phyloP scores from a whole-genome alignment of 2,329 filamentous ascomycete species.

The Paradendryphiella salina region DNA sequence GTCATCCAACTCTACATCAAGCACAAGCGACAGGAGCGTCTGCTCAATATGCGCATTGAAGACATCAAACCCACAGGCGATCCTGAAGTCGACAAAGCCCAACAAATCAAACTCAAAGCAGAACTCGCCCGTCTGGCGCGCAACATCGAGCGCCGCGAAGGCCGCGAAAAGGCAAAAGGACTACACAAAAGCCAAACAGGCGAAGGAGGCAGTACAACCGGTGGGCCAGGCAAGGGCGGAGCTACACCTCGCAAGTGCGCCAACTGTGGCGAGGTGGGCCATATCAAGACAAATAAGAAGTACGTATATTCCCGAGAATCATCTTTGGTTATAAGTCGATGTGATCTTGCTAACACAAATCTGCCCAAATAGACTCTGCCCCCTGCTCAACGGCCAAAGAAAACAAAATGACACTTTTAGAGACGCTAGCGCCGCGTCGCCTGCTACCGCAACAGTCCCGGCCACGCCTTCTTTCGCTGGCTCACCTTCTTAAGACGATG shows the following conservation, averaged over 20 bases:
- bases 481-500: slow-evolving; percentile 10
- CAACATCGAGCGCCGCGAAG: slow-evolving; percentile 87
- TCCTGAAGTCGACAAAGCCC: slow-evolving; percentile 65
- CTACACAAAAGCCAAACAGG: slow-evolving; percentile 48
- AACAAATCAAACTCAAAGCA: slow-evolving; percentile 65
- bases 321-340: too few species aligned
- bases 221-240: slow-evolving; percentile 51
- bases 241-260: slow-evolving; percentile 83
- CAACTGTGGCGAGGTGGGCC: slow-evolving; percentile 93
- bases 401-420: slow-evolving; percentile 47
- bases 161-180: slow-evolving; percentile 86
- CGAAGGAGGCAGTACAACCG: slow-evolving; percentile 51
- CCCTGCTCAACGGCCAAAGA: slow-evolving; percentile 45
- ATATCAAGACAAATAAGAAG: slow-evolving; percentile 99
- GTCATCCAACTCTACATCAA: slow-evolving; percentile 90
- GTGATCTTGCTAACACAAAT: slow-evolving; percentile 22
- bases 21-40: slow-evolving; percentile 70
- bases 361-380: slow-evolving; percentile 36
- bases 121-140: slow-evolving; percentile 84
- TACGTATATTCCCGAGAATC: slow-evolving; percentile 46
- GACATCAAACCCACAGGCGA: slow-evolving; percentile 68
- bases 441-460: slow-evolving; percentile 16
- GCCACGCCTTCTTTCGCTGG: slow-evolving; percentile 24
- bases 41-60: slow-evolving; percentile 72
- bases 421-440: slow-evolving; percentile 39